Percentiles rank a stretch among this genome's conserved stretches.
phyloP scores from a whole-genome alignment of 176 grass and related monocot genomes.

The Oryza longistaminata region DNA sequence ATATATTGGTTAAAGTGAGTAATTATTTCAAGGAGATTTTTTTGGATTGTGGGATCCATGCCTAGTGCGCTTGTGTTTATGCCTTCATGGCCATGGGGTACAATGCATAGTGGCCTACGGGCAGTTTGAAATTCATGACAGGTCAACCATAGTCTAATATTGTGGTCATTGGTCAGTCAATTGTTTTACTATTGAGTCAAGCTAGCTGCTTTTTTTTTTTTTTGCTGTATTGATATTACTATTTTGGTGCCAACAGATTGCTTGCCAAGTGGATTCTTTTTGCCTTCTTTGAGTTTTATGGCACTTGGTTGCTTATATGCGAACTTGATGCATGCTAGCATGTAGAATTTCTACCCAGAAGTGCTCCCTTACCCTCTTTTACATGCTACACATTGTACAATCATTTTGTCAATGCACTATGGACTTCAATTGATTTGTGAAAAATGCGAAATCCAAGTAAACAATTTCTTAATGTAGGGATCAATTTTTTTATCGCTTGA shows the following conservation, averaged over 20 bases:
- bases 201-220: constrained; percentile 8
- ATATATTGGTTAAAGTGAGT: neutral
- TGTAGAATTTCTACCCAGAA: too few relatives aligned
- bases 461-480: too few relatives aligned
- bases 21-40: neutral
- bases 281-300: neutral
- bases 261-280: constrained; percentile 19
- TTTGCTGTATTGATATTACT: neutral
- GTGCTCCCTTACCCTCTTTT: too few relatives aligned
- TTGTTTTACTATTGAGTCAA: constrained; percentile 17
- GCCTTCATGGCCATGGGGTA: neutral
- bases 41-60: constrained; percentile 39
- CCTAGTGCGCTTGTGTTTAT: constrained; percentile 37
- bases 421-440: too few relatives aligned
- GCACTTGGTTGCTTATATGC: too few relatives aligned
- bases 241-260: neutral
- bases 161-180: constrained; percentile 5
- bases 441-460: too few relatives aligned
- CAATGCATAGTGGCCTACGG: neutral
- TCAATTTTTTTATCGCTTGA: too few relatives aligned
- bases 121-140: neutral
- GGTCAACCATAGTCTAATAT: constrained; percentile 14
- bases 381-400: too few relatives aligned
- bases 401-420: too few relatives aligned
- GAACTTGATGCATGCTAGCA: neutral